Base-by-base conservation (phyloP, 495 filamentous ascomycete genomes). In the Halenospora varia region DNA sequence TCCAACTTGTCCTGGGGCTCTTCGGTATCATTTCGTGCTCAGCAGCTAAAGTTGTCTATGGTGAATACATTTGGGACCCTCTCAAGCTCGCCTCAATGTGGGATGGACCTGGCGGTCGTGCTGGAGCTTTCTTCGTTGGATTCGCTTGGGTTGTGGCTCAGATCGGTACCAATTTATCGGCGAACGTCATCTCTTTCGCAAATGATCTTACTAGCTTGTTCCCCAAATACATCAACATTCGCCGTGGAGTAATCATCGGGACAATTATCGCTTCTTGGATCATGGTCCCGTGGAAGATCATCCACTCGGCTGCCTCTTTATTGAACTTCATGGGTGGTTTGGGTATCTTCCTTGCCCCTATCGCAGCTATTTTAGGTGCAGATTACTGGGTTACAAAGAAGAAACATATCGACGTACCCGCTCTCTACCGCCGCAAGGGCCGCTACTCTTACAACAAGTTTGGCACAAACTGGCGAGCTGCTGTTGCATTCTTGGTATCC, bases 221-320 rank as follows among this genome's bases (percentile, higher is more conserved):
- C 49, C 85, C 85, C 9, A 69, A 72, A 48, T 83, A 75, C 53
- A 67, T 87, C 65, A 82, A 86, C 60, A 85, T 88, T 62, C 75
- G 73, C 6, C 79, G 85, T 8, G 84, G 84, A n/a, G 80, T 83
- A 55, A 70, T 87, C 39, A 68, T 86, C 47, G 79, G 79, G 19
- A 82, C 83, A 2, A 42, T 87, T 23, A 69, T 82, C 0, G 82
- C 77, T 0, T 65, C 62, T 15, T 86, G 81, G 81, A 74, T 76
- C 50, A 77, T 86, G 56, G 81, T 83, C 4, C 81, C 82, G 10
- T 86, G 83, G 83, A 83, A 81, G 66, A 86, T 86, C 66, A 76
- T 85, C 46, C 74, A 71, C 48, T 80, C 75, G 0, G 83, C 83
- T 13, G 73, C 73, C 11, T 80, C 74, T 15, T 80, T 86, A 53